Evolutionary conservation across 208 protist genomes (phyloP), one percentile per base, ranked within the genome.

Genomic region (Phytomonas sp.): DNA sequence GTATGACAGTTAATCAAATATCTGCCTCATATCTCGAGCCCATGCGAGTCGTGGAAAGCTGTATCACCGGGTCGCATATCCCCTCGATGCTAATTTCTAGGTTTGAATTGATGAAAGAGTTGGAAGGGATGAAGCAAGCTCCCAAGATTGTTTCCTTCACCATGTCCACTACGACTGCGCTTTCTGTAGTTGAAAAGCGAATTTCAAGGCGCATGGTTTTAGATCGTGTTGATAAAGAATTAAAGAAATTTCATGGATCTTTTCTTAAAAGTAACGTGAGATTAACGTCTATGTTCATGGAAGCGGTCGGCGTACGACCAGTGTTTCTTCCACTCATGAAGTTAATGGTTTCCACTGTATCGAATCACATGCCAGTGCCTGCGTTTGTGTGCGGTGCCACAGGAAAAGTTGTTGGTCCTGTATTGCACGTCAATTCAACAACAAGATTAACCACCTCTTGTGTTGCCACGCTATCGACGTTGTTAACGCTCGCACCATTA

Each of bases 11-110:
- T 28, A 96, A 94, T 79, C 91, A 96, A 62, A 73, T 93, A 28
- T 93, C 81, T 60, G 88, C 88, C 31, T 92, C 88, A 13, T 96
- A 96, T 66, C 73, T 85, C 26, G 80, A 93, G 77, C 88, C 91
- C 6, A 75, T 89, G 20, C 59, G 68, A 4, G 75, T 88, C 23
- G 84, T 94, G 34, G 88, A 96, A 75, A 40, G 65, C 7, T 94
- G 88, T 72, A 53, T 94, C 36, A 65, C 77, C 0, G 91, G 88
- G n/a, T 83, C 80, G 11, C 91, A 96, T 62, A 78, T 96, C 7
- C 88, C 91, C 15, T 94, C 91, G 34, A 96, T 96, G 91, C 76
- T 96, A 30, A 77, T 96, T 43, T 93, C 86, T 4, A 84, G 91
- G 37, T 94, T 94, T 73, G 87, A 96, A 74, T 74, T 96, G 20